Evolutionary conservation across 2,329 filamentous ascomycete genomes (phyloP).

Genomic region (Aphanoascus verrucosus): DNA sequence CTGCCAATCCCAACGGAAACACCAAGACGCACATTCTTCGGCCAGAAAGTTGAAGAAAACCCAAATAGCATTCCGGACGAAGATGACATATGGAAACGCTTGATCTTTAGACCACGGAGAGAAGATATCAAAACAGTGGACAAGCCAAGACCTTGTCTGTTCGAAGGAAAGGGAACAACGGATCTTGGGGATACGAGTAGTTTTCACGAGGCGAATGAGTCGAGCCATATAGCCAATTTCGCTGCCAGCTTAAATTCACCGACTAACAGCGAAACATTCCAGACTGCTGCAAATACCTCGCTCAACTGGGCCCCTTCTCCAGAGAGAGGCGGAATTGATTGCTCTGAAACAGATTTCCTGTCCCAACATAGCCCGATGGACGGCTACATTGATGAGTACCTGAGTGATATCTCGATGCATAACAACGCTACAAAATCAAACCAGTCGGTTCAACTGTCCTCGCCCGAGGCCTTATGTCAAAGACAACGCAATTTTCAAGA

Average conservation of each 20-base stretch:
- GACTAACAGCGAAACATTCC: neutral
- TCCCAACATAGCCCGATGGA: constrained; percentile 17
- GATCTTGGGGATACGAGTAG: constrained; percentile 5
- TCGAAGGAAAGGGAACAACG: neutral
- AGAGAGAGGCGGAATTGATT: neutral
- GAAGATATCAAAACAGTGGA: neutral
- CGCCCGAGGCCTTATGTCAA: neutral
- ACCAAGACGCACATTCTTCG: neutral
- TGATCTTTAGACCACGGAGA: constrained; percentile 3
- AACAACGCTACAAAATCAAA: constrained; percentile 12
- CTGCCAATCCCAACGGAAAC: neutral
- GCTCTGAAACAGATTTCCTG: constrained; percentile 16
- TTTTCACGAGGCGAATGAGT: neutral
- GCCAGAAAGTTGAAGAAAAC: constrained; percentile 1
- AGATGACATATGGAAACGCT: constrained; percentile 10
- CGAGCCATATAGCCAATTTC: neutral
- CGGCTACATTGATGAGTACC: constrained; percentile 15
- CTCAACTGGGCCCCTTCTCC: neutral
- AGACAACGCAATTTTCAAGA: neutral
- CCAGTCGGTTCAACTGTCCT: neutral
- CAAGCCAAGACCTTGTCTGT: neutral
- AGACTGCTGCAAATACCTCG: constrained; percentile 6
- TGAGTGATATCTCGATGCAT: constrained; percentile 13
- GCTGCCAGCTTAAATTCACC: neutral
- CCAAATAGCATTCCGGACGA: neutral